Evolutionary conservation across 2,329 filamentous ascomycete genomes (phyloP), one percentile per base, ranked within the genome.

Genomic region (Ascochyta rabiei): DNA sequence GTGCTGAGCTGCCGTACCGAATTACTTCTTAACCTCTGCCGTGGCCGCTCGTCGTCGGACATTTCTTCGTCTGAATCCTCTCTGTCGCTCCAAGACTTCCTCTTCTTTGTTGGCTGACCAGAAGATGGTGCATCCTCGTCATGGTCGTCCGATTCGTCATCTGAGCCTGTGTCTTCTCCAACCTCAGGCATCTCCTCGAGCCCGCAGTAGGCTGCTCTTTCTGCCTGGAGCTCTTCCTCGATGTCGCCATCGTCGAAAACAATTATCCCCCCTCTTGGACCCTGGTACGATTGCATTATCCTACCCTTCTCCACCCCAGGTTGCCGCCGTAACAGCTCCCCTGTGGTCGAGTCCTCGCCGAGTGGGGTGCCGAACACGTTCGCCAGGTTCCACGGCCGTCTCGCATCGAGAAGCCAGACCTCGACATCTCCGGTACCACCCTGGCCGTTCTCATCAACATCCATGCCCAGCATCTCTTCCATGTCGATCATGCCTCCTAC

Each of bases 231-330:
- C 30, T 93, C 90, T 63, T 93, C 89, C 63, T 93, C 89, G 45
- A 99, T 93, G 73, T 99, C 95, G 1, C 93, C 95, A 70, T 98
- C 95, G 69, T 98, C 95, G 73, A 95, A 96, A 2, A 97, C 92
- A 57, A 99, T 85, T 37, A 99, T 89, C 0, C 95, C 95, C 16
- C 93, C 93, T 68, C 84, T 89, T 26, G 91, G 89, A 5, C 90
- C 86, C 60, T 85, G 87, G 72, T 96, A 97, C 0, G 82, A 79
- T 13, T 85, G 83, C 23, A 84, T 82, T 45, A 98, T 84, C 52
- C 86, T 86, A 1, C 93, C 93, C 39, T 86, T 86, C 18, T 85
- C 82, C 3, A 96, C 86, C 8, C 93, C 92, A 10, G 76, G 69
- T 6, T 85, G 84, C 59, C 82, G 83, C 57, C 83, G 62, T 80